A percentile compares a stretch with the other conserved stretches of the same genome.
phyloP scores from a whole-genome alignment of 1,284 basidiomycete genomes.

The Cryptococcus hybrid region DNA sequence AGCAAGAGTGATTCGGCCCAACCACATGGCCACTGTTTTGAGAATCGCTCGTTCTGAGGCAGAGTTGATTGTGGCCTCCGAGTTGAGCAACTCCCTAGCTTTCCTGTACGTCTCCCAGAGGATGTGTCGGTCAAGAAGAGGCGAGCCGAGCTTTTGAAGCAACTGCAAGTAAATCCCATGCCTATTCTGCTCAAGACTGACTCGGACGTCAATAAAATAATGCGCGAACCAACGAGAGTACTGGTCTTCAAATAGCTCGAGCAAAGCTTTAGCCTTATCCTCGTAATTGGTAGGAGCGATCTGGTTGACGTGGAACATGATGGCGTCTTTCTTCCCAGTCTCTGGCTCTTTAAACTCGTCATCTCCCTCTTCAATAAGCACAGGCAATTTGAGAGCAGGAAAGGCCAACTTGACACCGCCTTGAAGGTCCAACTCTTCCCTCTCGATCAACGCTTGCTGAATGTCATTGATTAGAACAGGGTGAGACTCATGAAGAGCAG shows the following conservation, averaged over 20 bases:
- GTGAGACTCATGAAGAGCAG: conserved; percentile 79
- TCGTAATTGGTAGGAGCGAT: conserved; percentile 93
- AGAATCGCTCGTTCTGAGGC: conserved; percentile 81
- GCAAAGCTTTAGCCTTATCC: conserved; percentile 78
- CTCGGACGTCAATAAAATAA: conserved; percentile 93
- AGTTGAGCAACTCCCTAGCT: conserved; percentile 80
- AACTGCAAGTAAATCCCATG: conserved; percentile 93
- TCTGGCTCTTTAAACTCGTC: conserved; percentile 66
- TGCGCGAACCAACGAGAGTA: conserved; percentile 96
- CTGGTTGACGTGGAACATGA: conserved; percentile 98
- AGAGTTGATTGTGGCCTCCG: conserved; percentile 83
- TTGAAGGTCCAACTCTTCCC: conserved; percentile 49
- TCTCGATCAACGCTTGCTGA: conserved; percentile 62
- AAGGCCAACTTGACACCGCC: conserved; percentile 53
- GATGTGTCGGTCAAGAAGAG: conserved; percentile 68
- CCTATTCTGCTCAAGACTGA: conserved; percentile 96
- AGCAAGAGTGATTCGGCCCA: conserved; percentile 89
- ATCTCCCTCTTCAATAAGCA: conserved; percentile 53
- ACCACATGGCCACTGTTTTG: conserved; percentile 95
- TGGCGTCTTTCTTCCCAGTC: conserved; percentile 87
- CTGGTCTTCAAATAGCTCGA: conserved; percentile 70
- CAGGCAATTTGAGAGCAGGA: conserved; percentile 51
- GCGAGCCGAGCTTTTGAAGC: conserved; percentile 73
- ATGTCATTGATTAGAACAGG: conserved; percentile 79
- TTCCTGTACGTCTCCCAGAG: conserved; percentile 93